phyloP scores from a whole-genome alignment of 805 yeast genomes.

The Alloascoidea hylecoeti region DNA sequence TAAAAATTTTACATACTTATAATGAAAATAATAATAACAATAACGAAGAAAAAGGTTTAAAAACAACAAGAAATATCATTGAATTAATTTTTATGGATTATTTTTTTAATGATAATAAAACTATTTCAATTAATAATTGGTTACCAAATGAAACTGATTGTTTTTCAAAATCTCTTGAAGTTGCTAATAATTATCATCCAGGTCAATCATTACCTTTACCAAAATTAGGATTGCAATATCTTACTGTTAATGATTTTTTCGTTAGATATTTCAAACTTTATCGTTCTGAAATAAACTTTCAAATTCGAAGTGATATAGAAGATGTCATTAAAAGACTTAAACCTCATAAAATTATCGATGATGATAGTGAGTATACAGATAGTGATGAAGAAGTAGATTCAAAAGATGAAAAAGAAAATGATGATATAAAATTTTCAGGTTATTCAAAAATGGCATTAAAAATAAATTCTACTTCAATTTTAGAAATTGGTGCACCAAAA shows the following conservation, averaged over 20 bases:
- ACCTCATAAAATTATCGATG: constrained; percentile 4
- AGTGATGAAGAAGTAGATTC: not conserved
- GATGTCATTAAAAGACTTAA: constrained; percentile 9
- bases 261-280: constrained; percentile 10
- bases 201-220: constrained; percentile 9
- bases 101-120: not conserved
- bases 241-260: constrained; percentile 15
- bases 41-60: not conserved
- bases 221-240: constrained; percentile 14
- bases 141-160: constrained; percentile 7
- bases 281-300: constrained; percentile 10
- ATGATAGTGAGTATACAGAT: constrained; percentile 1
- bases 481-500: constrained; percentile 10
- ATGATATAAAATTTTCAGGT: constrained; percentile 9
- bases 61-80: not conserved
- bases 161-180: not conserved
- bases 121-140: too few species aligned
- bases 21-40: not conserved
- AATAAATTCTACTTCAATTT: constrained; percentile 8
- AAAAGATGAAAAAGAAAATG: not conserved
- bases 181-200: not conserved
- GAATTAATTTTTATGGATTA: too few species aligned
- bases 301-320: constrained; percentile 11
- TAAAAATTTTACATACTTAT: not conserved
- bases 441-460: constrained; percentile 11